Evolutionary conservation across 1,139 yeast genomes (phyloP).

Genomic region (Groenewaldozyma auringiensis): DNA sequence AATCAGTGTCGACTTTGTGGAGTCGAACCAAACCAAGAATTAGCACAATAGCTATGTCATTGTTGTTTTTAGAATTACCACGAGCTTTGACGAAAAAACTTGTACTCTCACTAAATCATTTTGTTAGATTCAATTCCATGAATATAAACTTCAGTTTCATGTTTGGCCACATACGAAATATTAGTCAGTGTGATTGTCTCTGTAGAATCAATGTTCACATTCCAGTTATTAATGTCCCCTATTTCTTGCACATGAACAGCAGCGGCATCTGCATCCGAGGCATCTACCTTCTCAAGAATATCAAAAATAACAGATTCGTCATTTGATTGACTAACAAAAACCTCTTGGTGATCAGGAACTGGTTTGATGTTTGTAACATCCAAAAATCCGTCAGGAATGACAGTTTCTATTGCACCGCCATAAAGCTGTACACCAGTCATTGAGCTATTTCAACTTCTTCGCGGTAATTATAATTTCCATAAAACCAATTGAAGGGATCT

Average conservation of each 20-base stretch:
- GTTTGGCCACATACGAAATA: not conserved
- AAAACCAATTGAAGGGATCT: not conserved
- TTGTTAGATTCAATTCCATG: no score
- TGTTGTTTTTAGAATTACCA: not conserved
- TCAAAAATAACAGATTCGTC: slow-evolving; percentile 57
- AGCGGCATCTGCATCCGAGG: slow-evolving; percentile 35
- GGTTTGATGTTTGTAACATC: slow-evolving; percentile 73
- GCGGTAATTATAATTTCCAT: no score
- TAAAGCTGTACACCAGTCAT: slow-evolving; percentile 34
- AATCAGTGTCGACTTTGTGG: slow-evolving; percentile 48
- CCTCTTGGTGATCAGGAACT: slow-evolving; percentile 87
- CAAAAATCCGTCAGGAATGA: slow-evolving; percentile 47
- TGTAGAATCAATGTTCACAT: not conserved
- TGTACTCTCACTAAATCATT: not conserved
- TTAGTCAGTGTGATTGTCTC: slow-evolving; percentile 6
- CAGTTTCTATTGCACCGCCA: slow-evolving; percentile 70
- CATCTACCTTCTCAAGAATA: slow-evolving; percentile 49
- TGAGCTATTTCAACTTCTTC: no score
- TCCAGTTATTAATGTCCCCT: slow-evolving; percentile 29
- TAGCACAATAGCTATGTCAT: slow-evolving; percentile 16
- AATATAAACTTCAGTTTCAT: not conserved
- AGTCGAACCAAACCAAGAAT: slow-evolving; percentile 50
- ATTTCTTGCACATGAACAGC: slow-evolving; percentile 39
- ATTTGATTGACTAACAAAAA: slow-evolving; percentile 41
- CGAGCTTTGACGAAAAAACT: not conserved